These are phyloP conservation scores for Macadamia tetraphylla DNA, from an alignment of 164 flowering plant genomes.

Conservation along the genomic window DNA sequence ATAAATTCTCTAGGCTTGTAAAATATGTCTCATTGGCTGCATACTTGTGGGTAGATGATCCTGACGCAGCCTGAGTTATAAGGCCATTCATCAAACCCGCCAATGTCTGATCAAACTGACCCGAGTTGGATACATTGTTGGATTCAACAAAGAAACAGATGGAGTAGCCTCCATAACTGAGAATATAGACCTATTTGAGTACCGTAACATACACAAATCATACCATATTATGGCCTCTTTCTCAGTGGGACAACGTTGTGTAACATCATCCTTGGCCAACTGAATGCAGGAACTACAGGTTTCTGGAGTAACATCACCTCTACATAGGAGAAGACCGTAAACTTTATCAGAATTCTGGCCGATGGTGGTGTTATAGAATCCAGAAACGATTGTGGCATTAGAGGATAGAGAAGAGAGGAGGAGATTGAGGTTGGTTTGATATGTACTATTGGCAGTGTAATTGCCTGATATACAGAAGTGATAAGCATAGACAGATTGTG, in stretches of 20 bases:
- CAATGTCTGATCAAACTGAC: neutral
- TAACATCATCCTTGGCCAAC: slow-evolving; percentile 16
- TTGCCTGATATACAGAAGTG: too few relatives aligned
- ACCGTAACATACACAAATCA: neutral
- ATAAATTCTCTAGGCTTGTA: neutral
- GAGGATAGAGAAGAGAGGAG: too few relatives aligned
- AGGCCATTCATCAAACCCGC: neutral
- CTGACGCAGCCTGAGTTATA: neutral
- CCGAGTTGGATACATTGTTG: neutral
- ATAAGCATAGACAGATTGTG: too few relatives aligned
- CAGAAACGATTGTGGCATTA: neutral
- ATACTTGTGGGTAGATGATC: neutral
- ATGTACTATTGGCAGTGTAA: too few relatives aligned
- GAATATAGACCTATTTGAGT: neutral
- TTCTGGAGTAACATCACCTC: slow-evolving; percentile 3
- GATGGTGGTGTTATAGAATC: neutral
- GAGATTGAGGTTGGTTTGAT: too few relatives aligned
- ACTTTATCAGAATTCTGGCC: neutral
- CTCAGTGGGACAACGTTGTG: neutral
- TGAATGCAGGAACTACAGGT: slow-evolving; percentile 2
- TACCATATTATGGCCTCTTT: neutral
- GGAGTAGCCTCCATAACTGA: neutral
- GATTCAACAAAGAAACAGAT: neutral
- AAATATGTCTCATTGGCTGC: neutral
- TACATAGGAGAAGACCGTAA: slow-evolving; percentile 5